Percentiles rank a stretch among this genome's conserved stretches.
Conservation (phyloP, 1,284 basidiomycete species). For the Stygiomarasmius scandens region DNA sequence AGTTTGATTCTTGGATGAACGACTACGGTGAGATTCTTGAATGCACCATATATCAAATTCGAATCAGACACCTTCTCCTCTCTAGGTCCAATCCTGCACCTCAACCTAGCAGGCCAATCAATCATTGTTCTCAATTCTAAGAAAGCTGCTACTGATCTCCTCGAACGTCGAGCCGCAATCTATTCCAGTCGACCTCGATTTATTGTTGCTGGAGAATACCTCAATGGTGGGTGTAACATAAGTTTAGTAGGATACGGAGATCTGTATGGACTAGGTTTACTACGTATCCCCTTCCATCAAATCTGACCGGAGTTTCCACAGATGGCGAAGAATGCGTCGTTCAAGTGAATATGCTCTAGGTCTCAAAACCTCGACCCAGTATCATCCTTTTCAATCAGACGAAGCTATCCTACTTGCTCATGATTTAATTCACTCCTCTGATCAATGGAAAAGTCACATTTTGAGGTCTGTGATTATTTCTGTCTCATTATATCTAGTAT, state of each 20-base stretch:
- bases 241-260: slow-evolving; percentile 6
- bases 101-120: slow-evolving; percentile 11
- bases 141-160: slow-evolving; percentile 10
- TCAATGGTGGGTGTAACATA: background rate
- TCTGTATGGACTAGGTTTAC: background rate
- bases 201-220: slow-evolving; percentile 8
- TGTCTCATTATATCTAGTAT: background rate
- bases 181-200: slow-evolving; percentile 11
- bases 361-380: slow-evolving; percentile 1
- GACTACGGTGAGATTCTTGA: slow-evolving; percentile 6
- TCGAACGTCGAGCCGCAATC: slow-evolving; percentile 14
- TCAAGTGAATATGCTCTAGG: slow-evolving; percentile 9
- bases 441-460: background rate
- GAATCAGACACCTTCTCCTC: background rate
- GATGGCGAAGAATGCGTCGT: slow-evolving; percentile 12
- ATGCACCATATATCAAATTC: background rate
- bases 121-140: slow-evolving; percentile 15
- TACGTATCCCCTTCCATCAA: background rate
- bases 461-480: background rate
- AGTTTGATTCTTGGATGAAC: slow-evolving; percentile 4
- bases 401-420: slow-evolving; percentile 8
- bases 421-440: background rate
- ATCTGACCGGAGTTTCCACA: background rate
- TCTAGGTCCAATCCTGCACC: slow-evolving; percentile 11
- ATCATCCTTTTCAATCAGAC: slow-evolving; percentile 7